A percentile compares a stretch with the other conserved stretches of the same genome.
Conservation (phyloP, 306 rosid genomes). For the Begonia peltatifolia region DNA sequence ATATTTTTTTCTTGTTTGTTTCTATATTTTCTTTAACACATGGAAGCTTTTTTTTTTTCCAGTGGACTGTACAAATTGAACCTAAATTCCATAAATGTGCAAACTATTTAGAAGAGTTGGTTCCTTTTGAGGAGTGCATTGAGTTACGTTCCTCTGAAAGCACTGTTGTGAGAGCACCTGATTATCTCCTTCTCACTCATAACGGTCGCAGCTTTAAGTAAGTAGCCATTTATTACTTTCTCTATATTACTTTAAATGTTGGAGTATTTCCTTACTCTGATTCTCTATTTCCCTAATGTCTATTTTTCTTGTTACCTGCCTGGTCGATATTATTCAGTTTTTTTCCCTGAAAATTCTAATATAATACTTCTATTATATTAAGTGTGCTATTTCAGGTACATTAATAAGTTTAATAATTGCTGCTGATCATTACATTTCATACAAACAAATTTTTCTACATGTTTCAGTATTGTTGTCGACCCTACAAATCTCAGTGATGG, state of each 20-base stretch:
- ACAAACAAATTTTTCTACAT: background rate
- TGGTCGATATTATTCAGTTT: no score
- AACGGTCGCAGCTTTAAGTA: constrained; percentile 93
- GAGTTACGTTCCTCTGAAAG: constrained; percentile 57
- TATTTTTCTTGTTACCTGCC: no score
- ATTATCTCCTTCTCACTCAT: constrained; percentile 74
- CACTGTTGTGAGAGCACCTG: constrained; percentile 64
- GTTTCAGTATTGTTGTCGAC: constrained; percentile 73
- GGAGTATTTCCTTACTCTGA: no score
- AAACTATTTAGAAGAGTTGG: constrained; percentile 63
- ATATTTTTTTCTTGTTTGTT: background rate
- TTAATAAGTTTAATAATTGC: background rate
- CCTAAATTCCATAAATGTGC: constrained; percentile 95
- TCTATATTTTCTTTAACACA: background rate
- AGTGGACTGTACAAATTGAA: constrained; percentile 81
- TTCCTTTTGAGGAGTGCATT: constrained; percentile 93
- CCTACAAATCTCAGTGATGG: constrained; percentile 71
- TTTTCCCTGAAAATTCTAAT: no score
- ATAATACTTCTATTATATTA: no score
- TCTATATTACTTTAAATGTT: no score
- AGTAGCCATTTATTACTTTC: constrained; percentile 12
- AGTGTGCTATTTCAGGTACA: constrained; percentile 1
- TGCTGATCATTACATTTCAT: background rate
- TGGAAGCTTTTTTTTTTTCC: constrained; percentile 13
- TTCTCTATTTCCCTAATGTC: no score